Evolutionary conservation across 306 rosid genomes (phyloP), one percentile per base, ranked within the genome.

Genomic region (Cicer arietinum): DNA sequence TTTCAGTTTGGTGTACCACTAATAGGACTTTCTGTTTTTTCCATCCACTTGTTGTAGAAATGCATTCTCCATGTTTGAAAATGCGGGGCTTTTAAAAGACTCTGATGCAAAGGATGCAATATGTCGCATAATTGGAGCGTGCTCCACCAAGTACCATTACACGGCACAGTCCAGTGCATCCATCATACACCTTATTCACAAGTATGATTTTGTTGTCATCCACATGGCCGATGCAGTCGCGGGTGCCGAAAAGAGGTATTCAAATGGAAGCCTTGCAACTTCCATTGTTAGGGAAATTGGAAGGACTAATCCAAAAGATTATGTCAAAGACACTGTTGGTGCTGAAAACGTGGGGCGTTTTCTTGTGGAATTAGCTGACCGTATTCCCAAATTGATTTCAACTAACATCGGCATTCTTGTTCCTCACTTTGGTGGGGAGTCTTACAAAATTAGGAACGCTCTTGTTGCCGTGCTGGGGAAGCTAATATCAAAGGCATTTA

Each of bases 401-500:
- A 84, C 90, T n/a, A 94, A 94, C 81, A 86, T 94, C 60, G 98
- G 98, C 62, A 85, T 94, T 71, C 85, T 94, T 61, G 80, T 94
- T 61, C 94, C 94, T 63, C 98, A 94, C 84, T 91, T 94, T 82
- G 98, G 96, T 77, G 98, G 98, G 18, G 98, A 94, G 44, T 94
- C 97, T 12, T 94, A 94, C 76, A 94, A 94, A 89, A 91, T 91
- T 57, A 83, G 98, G 75, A 94, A 91, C 47, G 92, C 98, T 66
- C 98, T 94, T 63, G 96, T 86, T 22, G 89, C 88, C 8, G 96
- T 94, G 44, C 76, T 94, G 81, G 98, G 97, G 61, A 94, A 94
- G 92, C 80, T 94, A 77, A 82, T 80, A 67, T 86, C 86, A 40
- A 94, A 91, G 83, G 98, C 96, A 56, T 94, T 88, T 76, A 86